Base-by-base conservation (phyloP, 140 eudicot species). In the Bidens hawaiensis region DNA sequence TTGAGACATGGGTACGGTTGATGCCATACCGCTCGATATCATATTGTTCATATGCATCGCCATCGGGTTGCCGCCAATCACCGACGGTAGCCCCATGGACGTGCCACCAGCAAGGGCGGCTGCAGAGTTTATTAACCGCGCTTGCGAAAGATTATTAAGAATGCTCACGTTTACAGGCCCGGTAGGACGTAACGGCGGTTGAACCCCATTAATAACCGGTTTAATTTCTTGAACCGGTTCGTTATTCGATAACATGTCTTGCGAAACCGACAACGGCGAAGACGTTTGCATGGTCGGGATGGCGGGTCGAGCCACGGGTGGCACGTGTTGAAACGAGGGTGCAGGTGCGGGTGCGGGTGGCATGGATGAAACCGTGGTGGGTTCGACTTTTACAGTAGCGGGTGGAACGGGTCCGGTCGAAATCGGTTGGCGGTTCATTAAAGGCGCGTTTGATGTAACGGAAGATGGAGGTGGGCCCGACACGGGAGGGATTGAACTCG, bases 1-100 rank as follows among this genome's bases (percentile, higher is more conserved):
- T 76, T 84, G 96, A 36, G 86, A 43, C 53, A 91, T 73, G 16
- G 94, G 89, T 22, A 82, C 78, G 4, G 96, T 78, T 14, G 98
- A 87, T 52, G 83, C 70, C 89, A 91, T 82, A 51, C 91, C 96
- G 41, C 81, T 84, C 67, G 99, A 93, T 76, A 93, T 88, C 96
- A 93, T 85, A 69, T 85, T 93, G 33, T 94, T 80, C 93, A 84
- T 84, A 63, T 84, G 93, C 82, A 81, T 75, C 28, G 93, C 83
- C 88, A 91, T 88, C 2, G 91, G 88, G 24, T 89, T 80, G 26
- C 77, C 90, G 23, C 82, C 90, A 67, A 83, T 86, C 10, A 34
- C 45, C 5, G 97, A 79, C 26, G 75, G 89, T 48, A 84, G 72
- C 19, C 94, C 98, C 51, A 82, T 80, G 19, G 94, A 86, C 52